Evolutionary conservation across 345 rosid genomes (phyloP).

Genomic region (Eucalyptus tenuipes): DNA sequence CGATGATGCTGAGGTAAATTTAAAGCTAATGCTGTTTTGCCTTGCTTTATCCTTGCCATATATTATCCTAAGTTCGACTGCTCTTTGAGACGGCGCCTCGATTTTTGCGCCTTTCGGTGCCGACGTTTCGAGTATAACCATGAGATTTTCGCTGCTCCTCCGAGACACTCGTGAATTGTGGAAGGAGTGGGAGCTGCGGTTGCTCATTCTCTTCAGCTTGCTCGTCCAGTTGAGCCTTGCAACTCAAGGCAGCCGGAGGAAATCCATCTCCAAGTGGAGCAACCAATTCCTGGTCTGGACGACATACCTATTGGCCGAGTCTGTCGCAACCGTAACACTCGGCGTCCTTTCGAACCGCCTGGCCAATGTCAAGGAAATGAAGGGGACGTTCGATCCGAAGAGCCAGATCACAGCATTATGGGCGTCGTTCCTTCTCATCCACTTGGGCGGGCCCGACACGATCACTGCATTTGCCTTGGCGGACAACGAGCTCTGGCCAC

Average conservation of each 20-base stretch:
- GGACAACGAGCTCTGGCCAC: conserved; percentile 19
- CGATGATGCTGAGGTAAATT: not conserved
- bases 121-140: not conserved
- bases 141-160: not conserved
- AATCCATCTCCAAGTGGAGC: not conserved
- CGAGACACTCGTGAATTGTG: not conserved
- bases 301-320: conserved; percentile 14
- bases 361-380: not conserved
- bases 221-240: conserved; percentile 3
- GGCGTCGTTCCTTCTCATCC: conserved; percentile 15
- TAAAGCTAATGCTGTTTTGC: not conserved
- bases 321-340: conserved; percentile 2
- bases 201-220: not conserved
- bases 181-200: conserved; percentile 17
- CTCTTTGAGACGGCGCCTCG: not conserved
- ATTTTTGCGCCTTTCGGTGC: not conserved
- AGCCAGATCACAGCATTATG: conserved; percentile 4
- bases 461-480: conserved; percentile 5
- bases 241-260: not conserved
- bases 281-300: not conserved
- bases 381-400: not conserved
- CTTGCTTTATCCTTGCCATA: not conserved
- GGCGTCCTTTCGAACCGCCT: conserved; percentile 10
- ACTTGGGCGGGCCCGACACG: conserved; percentile 11
- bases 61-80: not conserved